Evolutionary conservation across 2,329 filamentous ascomycete species (phyloP), one percentile per base, ranked within the genome.

Genomic region (Diaporthe helianthi): DNA sequence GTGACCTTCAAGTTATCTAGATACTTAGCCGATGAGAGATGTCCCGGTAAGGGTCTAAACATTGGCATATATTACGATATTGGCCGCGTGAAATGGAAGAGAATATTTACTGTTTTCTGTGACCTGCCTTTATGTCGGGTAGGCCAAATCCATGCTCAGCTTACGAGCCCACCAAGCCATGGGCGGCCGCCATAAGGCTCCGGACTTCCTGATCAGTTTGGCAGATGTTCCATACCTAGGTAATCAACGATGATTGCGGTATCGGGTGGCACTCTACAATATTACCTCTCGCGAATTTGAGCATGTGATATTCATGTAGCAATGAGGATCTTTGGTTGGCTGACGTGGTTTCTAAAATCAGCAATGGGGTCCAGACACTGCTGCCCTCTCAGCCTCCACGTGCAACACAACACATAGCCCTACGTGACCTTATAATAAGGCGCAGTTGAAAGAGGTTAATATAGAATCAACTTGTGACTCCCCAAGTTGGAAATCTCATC

Each of bases 261-360:
- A 19, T 52, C n/a, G 15, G 49, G 26, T 10, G 2, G 4, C 2
- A 10, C 29, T 31, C 13, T n/a, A n/a, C 15, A 19, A 5, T 31
- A 52, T 31, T 9, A 17, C 49, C 4, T 52, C 13, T 29, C 1
- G 15, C 7, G 1, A 17, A 5, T 8, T 10, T 2, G 10, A 3
- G 13, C 49, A 29, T 31, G 49, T 52, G 49, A 19, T 19, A 52
- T 6, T n/a, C 4, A 10, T 26, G 31, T 17, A 52, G 26, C 49
- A 22, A 19, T 19, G 26, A 52, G 49, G 49, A 52, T 52, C 12
- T 10, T 4, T 29, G 15, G 49, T 52, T 52, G 49, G 49, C 49
- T 52, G 49, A 52, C 49, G 49, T 52, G 49, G 49, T 52, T 52
- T 52, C 49, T 31, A 52, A 52, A 52, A 52, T 4, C 26, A n/a